Evolutionary conservation across 139 green algal species (phyloP).

Genomic region (Coelastrella sp.): DNA sequence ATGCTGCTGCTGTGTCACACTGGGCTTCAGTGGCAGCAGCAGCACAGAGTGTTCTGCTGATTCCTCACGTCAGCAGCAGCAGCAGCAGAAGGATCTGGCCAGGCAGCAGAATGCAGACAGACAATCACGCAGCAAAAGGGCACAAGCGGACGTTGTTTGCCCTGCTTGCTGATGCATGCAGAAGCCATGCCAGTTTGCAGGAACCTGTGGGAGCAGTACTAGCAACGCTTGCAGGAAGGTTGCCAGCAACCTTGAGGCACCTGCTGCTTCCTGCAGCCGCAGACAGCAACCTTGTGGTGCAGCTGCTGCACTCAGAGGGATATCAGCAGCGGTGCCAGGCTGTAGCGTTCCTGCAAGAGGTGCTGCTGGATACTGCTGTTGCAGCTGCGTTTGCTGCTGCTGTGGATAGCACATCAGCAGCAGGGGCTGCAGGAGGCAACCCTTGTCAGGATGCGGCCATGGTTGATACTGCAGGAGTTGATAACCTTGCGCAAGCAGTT

Average conservation of each 20-base stretch:
- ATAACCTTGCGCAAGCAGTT: background rate
- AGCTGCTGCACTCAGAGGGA: slow-evolving; percentile 21
- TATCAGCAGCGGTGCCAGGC: slow-evolving; percentile 8
- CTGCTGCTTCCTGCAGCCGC: slow-evolving; percentile 23
- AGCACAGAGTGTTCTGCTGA: background rate
- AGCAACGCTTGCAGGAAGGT: slow-evolving; percentile 1
- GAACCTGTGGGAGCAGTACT: background rate
- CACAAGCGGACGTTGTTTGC: slow-evolving; percentile 6
- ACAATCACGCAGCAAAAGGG: background rate
- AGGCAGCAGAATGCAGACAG: background rate
- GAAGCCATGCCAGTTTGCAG: background rate
- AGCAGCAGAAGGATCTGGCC: background rate
- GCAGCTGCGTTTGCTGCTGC: slow-evolving; percentile 17
- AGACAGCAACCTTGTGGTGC: background rate
- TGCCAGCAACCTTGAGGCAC: background rate
- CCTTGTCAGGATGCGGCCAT: background rate
- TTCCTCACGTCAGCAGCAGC: background rate
- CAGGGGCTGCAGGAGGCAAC: background rate
- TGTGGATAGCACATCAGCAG: background rate
- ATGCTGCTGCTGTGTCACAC: background rate
- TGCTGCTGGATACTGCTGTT: slow-evolving; percentile 21
- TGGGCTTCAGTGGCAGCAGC: slow-evolving; percentile 8
- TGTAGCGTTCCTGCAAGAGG: slow-evolving; percentile 9
- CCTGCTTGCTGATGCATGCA: slow-evolving; percentile 22
- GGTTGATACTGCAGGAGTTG: background rate